Evolutionary conservation across 2,329 filamentous ascomycete genomes (phyloP).

Genomic region (Pseudocercospora fuligena): DNA sequence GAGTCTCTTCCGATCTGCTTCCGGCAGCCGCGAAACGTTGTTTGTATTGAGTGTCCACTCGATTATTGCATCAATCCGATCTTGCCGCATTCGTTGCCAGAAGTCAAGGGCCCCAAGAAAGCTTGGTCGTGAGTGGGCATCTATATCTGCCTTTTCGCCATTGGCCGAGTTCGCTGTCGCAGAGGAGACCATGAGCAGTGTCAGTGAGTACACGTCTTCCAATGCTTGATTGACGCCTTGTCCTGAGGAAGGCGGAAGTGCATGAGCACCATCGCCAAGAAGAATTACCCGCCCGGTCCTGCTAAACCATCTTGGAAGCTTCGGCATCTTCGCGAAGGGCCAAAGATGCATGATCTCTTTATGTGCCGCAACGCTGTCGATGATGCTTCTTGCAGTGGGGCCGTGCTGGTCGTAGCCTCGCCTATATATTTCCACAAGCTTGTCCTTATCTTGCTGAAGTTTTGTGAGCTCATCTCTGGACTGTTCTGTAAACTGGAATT

Average conservation of each 20-base stretch:
- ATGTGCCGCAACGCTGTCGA: conserved; percentile 25
- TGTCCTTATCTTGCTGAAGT: conserved; percentile 39
- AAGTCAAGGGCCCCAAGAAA: conserved; percentile 25
- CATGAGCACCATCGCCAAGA: conserved; percentile 63
- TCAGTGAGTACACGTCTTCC: conserved; percentile 58
- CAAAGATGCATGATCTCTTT: conserved; percentile 32
- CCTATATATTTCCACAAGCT: conserved; percentile 22
- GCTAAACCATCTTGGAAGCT: conserved; percentile 53
- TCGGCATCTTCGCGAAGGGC: conserved; percentile 38
- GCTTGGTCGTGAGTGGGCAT: background rate
- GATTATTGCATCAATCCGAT: conserved; percentile 29
- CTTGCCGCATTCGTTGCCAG: conserved; percentile 34
- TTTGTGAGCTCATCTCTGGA: conserved; percentile 42
- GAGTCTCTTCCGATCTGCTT: conserved; percentile 29
- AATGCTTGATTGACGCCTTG: conserved; percentile 62
- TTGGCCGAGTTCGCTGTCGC: background rate
- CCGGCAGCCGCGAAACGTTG: conserved; percentile 32
- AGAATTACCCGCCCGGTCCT: conserved; percentile 54
- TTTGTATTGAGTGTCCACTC: conserved; percentile 29
- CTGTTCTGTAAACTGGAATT: conserved; percentile 39
- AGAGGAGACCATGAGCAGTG: conserved; percentile 42
- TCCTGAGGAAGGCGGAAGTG: conserved; percentile 58
- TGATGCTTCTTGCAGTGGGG: conserved; percentile 30
- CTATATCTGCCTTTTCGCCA: background rate
- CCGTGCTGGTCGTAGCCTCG: conserved; percentile 29